Evolutionary conservation across 1,139 yeast genomes (phyloP), one percentile per base, ranked within the genome.

Genomic region (Waltiozyma solani): DNA sequence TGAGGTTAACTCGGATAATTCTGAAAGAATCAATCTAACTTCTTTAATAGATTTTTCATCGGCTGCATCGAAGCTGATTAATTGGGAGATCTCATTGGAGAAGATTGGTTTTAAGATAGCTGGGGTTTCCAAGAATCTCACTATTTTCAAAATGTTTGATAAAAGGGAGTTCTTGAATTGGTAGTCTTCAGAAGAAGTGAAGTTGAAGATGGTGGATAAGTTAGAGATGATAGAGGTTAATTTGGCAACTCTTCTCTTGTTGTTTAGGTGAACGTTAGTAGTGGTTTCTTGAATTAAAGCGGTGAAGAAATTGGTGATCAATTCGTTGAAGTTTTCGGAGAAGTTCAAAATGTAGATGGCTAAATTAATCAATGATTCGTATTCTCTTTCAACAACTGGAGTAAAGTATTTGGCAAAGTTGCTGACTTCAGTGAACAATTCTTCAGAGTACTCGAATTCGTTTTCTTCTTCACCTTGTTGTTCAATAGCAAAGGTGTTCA

Each of bases 191-290:
- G 31, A 32, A 6, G 35, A 5, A 11, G 37, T 35, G 27, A 46
- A 34, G 41, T 49, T 49, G 46, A 40, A 48, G 12, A 44, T 38
- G 30, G 44, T 40, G 18, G 47, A 40, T 14, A 48, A 36, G 27
- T 41, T 40, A 12, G 51, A 47, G 19, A 49, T 34, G 19, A 43
- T 11, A 4, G 48, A 33, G 19, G 36, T 32, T 9, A 40, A 37
- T 40, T 40, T 48, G 18, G 43, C 27, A n/a, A 43, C 40, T 40
- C 40, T 41, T 43, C 44, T 49, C 42, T 49, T 49, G 41, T 44
- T 44, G 40, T 19, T 19, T 13, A 31, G 19, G 7, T 31, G n/a
- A 9, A 19, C 14, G 17, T 17, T 5, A 31, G 44, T 45, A 12
- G 24, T 31, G 13, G 46, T 40, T 26, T 39, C 40, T 27, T 37